Evolutionary conservation across 768 basidiomycete species (phyloP).

Genomic region (Crepidotus variabilis): DNA sequence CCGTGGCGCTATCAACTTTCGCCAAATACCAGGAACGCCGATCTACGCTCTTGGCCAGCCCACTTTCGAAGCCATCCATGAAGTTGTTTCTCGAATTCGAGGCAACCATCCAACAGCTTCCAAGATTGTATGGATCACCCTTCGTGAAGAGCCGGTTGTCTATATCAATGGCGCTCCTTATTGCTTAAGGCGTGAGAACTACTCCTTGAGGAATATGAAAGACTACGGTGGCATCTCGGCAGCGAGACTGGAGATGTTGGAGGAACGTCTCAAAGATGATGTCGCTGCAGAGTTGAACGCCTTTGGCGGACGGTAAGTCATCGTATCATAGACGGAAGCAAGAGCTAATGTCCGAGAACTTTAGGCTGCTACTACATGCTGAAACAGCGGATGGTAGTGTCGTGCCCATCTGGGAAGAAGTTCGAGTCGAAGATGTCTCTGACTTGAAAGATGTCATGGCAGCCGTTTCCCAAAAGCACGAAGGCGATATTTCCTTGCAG

Average conservation of each 20-base stretch:
- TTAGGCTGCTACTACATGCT: slow-evolving; percentile 81
- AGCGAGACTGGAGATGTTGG: slow-evolving; percentile 82
- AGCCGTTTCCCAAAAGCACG: slow-evolving; percentile 31
- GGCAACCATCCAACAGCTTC: slow-evolving; percentile 54
- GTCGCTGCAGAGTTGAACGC: slow-evolving; percentile 77
- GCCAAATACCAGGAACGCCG: slow-evolving; percentile 73
- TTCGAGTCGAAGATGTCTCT: slow-evolving; percentile 62
- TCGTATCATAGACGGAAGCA: slow-evolving; percentile 9
- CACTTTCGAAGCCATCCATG: slow-evolving; percentile 79
- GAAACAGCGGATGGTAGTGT: slow-evolving; percentile 87
- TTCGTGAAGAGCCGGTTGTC: slow-evolving; percentile 90
- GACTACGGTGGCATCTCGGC: slow-evolving; percentile 96
- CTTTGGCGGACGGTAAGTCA: slow-evolving; percentile 73
- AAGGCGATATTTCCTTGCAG: slow-evolving; percentile 57
- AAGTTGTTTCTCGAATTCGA: slow-evolving; percentile 67
- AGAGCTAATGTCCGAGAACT: neutral
- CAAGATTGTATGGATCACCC: slow-evolving; percentile 82
- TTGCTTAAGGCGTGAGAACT: slow-evolving; percentile 81
- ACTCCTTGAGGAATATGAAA: slow-evolving; percentile 93
- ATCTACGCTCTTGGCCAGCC: slow-evolving; percentile 96
- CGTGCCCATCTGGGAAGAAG: slow-evolving; percentile 94
- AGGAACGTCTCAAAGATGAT: slow-evolving; percentile 87
- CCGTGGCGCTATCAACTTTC: slow-evolving; percentile 94
- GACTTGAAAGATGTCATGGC: slow-evolving; percentile 90
- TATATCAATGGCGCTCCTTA: slow-evolving; percentile 93